A percentile compares a stretch with the other conserved stretches of the same genome.
phyloP scores from a whole-genome alignment of 1,284 basidiomycete species.

The Irpex lacteus region DNA sequence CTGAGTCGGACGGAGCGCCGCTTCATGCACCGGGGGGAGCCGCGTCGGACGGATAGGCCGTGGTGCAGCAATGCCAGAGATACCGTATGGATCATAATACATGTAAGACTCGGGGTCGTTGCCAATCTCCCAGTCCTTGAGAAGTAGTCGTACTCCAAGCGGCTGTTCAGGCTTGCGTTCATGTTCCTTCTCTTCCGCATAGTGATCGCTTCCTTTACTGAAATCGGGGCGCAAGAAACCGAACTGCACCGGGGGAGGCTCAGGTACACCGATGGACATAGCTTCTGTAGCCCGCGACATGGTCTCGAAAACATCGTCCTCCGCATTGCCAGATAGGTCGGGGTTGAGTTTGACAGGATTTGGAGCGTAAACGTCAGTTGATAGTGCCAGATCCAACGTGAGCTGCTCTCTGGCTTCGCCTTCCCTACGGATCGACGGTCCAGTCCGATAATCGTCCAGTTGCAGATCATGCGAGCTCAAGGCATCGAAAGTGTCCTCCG shows the following conservation, averaged over 20 bases:
- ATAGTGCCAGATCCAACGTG: constrained; percentile 58
- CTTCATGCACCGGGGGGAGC: not conserved
- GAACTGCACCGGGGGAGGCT: constrained; percentile 54
- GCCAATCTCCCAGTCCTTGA: constrained; percentile 66
- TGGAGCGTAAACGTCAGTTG: constrained; percentile 53
- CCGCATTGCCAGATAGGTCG: not conserved
- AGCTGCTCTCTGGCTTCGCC: constrained; percentile 57
- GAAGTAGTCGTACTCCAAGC: constrained; percentile 55
- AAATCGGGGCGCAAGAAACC: constrained; percentile 54
- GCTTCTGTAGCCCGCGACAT: constrained; percentile 48
- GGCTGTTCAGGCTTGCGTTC: constrained; percentile 24
- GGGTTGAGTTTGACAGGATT: constrained; percentile 32
- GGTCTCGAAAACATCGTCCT: constrained; percentile 40
- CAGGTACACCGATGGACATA: constrained; percentile 46
- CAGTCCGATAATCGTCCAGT: constrained; percentile 34
- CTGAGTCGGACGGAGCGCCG: not conserved
- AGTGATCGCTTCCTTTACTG: constrained; percentile 29
- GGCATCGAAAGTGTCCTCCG: constrained; percentile 32
- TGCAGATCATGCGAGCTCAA: constrained; percentile 43
- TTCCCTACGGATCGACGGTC: constrained; percentile 43
- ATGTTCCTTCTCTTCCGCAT: constrained; percentile 20
- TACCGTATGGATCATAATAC: constrained; percentile 55
- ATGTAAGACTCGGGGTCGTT: constrained; percentile 46
- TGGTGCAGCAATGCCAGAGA: not conserved
- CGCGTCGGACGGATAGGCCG: not conserved